Base-by-base conservation (phyloP, 129 eudicot species). In the Arctium minus region DNA sequence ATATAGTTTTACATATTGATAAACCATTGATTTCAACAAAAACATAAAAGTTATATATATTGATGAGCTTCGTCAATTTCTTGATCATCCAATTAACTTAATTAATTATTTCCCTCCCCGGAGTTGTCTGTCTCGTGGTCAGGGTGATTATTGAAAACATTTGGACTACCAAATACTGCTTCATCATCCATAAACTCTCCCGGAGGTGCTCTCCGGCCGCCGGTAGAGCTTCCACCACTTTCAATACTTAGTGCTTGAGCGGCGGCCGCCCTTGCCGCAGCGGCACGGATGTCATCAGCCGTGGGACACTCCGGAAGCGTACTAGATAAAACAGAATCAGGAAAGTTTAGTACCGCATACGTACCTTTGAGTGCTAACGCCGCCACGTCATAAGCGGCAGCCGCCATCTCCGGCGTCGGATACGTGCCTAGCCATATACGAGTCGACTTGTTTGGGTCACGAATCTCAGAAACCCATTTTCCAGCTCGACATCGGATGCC, bases 401-500 rank as follows among this genome's bases (percentile, higher is more conserved):
- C 27, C 27, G 27, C 27, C 27, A 22, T 22, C 27, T 22, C 27
- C 27, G 27, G 27, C 27, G 27, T 22, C 27, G 27, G 27, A 22
- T 22, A 22, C 27, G 27, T 22, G 15, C 97, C 97, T 1, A 92
- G 92, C 97, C 97, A 92, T 9, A 92, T 92, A 12, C 97, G 89
- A 0, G 67, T 90, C 1, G 91, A 75, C 46, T 85, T 85, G 30
- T 88, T 80, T 29, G 97, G 97, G 80, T 92, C 94, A 0, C 97
- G 89, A 22, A 92, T 89, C 31, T 92, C 97, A 7, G 94, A 90
- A 29, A 90, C 93, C 97, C 97, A 92, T 78, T 92, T 92, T 5
- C 94, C 94, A 13, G 83, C 82, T 78, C 95, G 84, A 70, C 83
- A 71, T 67, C 95, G 85, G 31, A 91, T 87, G 3, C 94, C 94